Conservation (phyloP, 257 asterid species). For the Solanum megistacrolobum region DNA sequence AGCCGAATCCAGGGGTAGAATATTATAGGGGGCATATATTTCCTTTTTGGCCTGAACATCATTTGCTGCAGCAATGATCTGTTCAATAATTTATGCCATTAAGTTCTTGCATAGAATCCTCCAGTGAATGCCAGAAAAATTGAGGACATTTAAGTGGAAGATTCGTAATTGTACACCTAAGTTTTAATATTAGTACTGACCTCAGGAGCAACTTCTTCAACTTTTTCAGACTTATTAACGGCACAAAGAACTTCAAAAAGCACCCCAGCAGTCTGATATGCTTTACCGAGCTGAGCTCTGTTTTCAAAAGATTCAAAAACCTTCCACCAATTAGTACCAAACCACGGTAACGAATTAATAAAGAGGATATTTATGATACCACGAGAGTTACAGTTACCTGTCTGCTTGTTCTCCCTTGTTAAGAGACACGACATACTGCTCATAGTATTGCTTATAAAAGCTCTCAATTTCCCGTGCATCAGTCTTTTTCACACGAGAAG, state of each 20-base stretch:
- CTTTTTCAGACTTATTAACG: slow-evolving; percentile 85
- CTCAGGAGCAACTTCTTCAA: slow-evolving; percentile 98
- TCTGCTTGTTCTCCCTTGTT: slow-evolving; percentile 95
- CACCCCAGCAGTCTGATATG: slow-evolving; percentile 97
- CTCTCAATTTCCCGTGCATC: slow-evolving; percentile 98
- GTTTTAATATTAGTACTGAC: slow-evolving; percentile 25
- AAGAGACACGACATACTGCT: slow-evolving; percentile 84
- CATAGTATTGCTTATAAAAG: slow-evolving; percentile 92
- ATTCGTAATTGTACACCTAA: not conserved
- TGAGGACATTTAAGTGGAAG: not conserved
- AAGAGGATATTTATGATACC: not conserved
- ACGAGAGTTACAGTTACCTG: slow-evolving; percentile 30
- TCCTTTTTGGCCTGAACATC: slow-evolving; percentile 96
- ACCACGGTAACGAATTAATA: not conserved
- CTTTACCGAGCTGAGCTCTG: slow-evolving; percentile 98
- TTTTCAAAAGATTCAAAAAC: not conserved
- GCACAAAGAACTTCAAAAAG: slow-evolving; percentile 99
- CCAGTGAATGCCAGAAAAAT: not conserved
- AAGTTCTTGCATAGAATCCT: slow-evolving; percentile 1
- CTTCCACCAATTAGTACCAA: not conserved
- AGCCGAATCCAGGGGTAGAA: slow-evolving; percentile 93
- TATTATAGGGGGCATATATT: slow-evolving; percentile 84
- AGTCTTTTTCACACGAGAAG: slow-evolving; percentile 75
- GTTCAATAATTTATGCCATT: slow-evolving; percentile 14
- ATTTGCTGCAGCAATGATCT: slow-evolving; percentile 97